A percentile compares a stretch with the other conserved stretches of the same genome.
phyloP scores from a whole-genome alignment of 768 basidiomycete genomes.

The Suillus ampliporus region DNA sequence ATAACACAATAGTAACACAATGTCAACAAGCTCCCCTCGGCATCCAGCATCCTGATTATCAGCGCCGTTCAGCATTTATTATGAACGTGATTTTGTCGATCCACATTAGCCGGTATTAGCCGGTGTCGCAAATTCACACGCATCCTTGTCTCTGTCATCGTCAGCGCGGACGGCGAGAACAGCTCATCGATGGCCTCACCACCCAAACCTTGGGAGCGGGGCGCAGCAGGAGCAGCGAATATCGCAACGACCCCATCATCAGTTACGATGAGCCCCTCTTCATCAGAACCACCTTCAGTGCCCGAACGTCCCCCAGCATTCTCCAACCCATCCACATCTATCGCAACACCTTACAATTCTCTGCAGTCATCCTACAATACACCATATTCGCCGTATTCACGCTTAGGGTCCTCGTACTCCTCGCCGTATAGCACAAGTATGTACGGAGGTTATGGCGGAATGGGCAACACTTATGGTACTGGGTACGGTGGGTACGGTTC shows the following conservation, averaged over 20 bases:
- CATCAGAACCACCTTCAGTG: slow-evolving; percentile 49
- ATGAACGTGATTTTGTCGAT: no score
- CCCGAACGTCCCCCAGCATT: slow-evolving; percentile 70
- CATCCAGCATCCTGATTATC: no score
- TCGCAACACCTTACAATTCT: slow-evolving; percentile 39
- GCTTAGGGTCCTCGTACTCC: slow-evolving; percentile 39
- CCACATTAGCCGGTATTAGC: not conserved
- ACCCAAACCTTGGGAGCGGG: slow-evolving; percentile 90
- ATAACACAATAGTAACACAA: no score
- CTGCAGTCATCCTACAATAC: slow-evolving; percentile 50
- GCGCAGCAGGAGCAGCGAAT: slow-evolving; percentile 43
- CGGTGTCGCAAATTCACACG: not conserved
- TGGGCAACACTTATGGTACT: slow-evolving; percentile 41
- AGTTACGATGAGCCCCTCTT: slow-evolving; percentile 24
- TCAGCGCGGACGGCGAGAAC: slow-evolving; percentile 12
- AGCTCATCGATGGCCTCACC: slow-evolving; percentile 74
- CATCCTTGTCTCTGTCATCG: not conserved
- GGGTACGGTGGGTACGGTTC: slow-evolving; percentile 47
- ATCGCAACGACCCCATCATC: slow-evolving; percentile 26
- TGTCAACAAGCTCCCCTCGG: no score
- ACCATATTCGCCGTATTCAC: slow-evolving; percentile 51
- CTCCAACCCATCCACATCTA: slow-evolving; percentile 41
- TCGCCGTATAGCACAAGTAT: slow-evolving; percentile 38
- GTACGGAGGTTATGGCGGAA: slow-evolving; percentile 50
- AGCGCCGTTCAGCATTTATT: no score